Conservation (phyloP, 2,329 filamentous ascomycete genomes). For the Cordyceps fumosorosea region DNA sequence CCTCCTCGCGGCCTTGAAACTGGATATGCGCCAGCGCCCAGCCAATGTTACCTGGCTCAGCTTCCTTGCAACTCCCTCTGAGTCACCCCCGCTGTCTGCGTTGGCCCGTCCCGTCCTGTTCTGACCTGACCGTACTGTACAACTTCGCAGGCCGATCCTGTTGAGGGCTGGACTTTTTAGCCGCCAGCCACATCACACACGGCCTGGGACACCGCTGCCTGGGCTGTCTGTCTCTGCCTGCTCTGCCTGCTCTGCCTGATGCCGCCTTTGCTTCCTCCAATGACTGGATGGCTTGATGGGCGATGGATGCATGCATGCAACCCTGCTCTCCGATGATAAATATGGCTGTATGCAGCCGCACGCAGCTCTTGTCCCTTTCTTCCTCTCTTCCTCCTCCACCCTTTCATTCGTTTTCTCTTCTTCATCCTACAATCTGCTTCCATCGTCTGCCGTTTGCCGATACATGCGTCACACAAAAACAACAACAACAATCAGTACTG, state of each 20-base stretch:
- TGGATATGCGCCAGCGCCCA: not conserved
- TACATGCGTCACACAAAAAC: not conserved
- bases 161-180: constrained; percentile 1
- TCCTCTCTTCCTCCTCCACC: not conserved
- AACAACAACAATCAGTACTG: not conserved
- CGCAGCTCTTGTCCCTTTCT: not conserved
- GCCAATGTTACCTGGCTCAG: not conserved
- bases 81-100: constrained; percentile 1
- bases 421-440: not conserved
- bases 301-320: not conserved
- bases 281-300: no score
- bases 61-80: not conserved
- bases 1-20: not conserved
- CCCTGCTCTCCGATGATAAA: constrained; percentile 5
- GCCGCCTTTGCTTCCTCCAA: not conserved
- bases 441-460: not conserved
- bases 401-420: not conserved
- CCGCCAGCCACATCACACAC: constrained; percentile 8
- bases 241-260: constrained; percentile 3
- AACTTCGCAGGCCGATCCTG: not conserved
- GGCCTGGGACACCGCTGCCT: constrained; percentile 7
- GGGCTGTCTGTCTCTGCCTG: not conserved
- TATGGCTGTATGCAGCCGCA: constrained; percentile 6
- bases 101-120: not conserved
- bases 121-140: not conserved